Evolutionary conservation across 2,329 filamentous ascomycete species (phyloP).

Genomic region (Penicillium griseofulvum): DNA sequence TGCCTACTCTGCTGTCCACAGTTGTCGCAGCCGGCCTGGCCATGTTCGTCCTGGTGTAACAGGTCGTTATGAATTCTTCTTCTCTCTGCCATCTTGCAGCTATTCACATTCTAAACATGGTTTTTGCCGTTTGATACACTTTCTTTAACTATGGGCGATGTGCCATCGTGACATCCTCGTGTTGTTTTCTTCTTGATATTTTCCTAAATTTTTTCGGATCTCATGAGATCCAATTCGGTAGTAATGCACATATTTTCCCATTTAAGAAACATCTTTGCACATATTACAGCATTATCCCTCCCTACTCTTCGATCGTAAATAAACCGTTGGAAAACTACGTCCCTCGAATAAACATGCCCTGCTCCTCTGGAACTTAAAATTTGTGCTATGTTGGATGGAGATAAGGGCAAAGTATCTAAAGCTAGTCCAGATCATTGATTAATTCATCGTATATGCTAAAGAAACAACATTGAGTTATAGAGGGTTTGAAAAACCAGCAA

Average conservation of each 20-base stretch:
- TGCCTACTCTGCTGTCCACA: conserved; percentile 16
- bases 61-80: neutral
- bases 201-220: neutral
- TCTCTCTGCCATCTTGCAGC: neutral
- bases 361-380: neutral
- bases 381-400: neutral
- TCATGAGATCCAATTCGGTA: neutral
- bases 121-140: neutral
- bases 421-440: neutral
- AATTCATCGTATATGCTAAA: too few species aligned
- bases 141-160: neutral
- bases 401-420: neutral
- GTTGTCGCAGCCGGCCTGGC: conserved; percentile 10
- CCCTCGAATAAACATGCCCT: neutral
- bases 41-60: conserved; percentile 14
- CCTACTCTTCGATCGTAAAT: neutral
- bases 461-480: neutral
- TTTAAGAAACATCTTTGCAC: neutral
- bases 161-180: neutral
- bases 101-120: neutral
- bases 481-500: too few species aligned
- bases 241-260: neutral
- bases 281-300: neutral
- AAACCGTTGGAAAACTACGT: neutral
- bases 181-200: neutral